Conservation (phyloP, 192 early-diverging fungal species). For the Phycomyces blakesleeanus region DNA sequence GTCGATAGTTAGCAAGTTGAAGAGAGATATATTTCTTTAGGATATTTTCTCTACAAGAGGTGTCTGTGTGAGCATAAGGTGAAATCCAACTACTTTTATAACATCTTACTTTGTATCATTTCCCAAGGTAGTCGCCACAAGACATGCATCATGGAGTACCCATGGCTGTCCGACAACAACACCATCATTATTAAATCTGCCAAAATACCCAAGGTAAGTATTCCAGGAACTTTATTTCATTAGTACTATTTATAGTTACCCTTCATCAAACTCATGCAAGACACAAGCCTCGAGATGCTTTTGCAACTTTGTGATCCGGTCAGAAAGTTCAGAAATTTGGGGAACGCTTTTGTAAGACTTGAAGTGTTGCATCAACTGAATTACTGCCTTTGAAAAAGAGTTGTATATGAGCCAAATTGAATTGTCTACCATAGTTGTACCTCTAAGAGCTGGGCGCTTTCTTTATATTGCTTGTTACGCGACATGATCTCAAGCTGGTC, state of each 20-base stretch:
- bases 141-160: conserved; percentile 70
- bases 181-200: conserved; percentile 65
- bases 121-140: conserved; percentile 69
- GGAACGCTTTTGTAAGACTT: conserved; percentile 67
- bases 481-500: conserved; percentile 68
- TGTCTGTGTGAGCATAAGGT: neutral
- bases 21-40: conserved; percentile 77
- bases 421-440: conserved; percentile 31
- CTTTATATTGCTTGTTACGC: conserved; percentile 68
- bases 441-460: conserved; percentile 75
- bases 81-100: neutral
- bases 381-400: conserved; percentile 53
- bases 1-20: conserved; percentile 80
- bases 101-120: conserved; percentile 52
- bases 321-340: conserved; percentile 69
- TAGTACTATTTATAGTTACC: conserved; percentile 37
- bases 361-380: conserved; percentile 76
- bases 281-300: conserved; percentile 59
- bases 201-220: conserved; percentile 61
- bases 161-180: conserved; percentile 44
- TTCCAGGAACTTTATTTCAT: neutral
- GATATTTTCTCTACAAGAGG: conserved; percentile 46
- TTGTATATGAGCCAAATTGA: neutral
- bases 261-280: conserved; percentile 70
- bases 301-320: conserved; percentile 60